These are phyloP conservation scores for Collybia nuda DNA, from an alignment of 768 basidiomycete species.

Conservation along the genomic window DNA sequence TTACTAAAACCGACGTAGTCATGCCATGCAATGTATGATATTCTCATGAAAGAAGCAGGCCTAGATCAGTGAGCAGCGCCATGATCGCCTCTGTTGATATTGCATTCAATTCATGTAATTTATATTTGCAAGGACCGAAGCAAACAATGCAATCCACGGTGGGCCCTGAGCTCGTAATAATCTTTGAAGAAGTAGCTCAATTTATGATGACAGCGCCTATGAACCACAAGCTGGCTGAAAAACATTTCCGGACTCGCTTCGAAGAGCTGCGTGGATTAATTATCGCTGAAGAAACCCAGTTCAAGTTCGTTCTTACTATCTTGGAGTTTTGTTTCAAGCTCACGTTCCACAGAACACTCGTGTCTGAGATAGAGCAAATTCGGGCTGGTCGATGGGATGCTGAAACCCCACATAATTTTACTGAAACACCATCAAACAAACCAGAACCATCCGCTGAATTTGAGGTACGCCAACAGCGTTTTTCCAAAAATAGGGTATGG, in stretches of 20 bases:
- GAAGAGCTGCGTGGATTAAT: constrained; percentile 74
- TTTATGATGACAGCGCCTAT: constrained; percentile 45
- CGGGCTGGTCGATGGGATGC: constrained; percentile 66
- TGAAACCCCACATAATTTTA: constrained; percentile 34
- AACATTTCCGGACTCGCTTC: constrained; percentile 68
- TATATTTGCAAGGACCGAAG: constrained; percentile 39
- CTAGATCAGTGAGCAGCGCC: constrained; percentile 54
- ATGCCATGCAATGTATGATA: constrained; percentile 65
- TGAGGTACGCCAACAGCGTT: background rate
- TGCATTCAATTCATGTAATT: too few relatives aligned
- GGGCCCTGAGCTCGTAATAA: background rate
- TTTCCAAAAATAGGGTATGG: too few relatives aligned
- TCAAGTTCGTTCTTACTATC: constrained; percentile 52
- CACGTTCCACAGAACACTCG: constrained; percentile 46
- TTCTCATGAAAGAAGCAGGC: constrained; percentile 67
- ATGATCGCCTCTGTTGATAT: constrained; percentile 3
- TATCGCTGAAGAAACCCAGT: constrained; percentile 68
- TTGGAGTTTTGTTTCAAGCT: too few relatives aligned
- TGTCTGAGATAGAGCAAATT: constrained; percentile 77
- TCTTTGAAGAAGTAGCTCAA: too few relatives aligned
- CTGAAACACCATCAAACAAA: constrained; percentile 15
- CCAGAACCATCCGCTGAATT: constrained; percentile 1
- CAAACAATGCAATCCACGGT: constrained; percentile 56
- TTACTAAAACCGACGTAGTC: constrained; percentile 39
- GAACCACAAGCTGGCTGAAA: constrained; percentile 74